These are phyloP conservation scores for Ettlia oleoabundans DNA, from an alignment of 139 green algal genomes.

Conservation along the genomic window DNA sequence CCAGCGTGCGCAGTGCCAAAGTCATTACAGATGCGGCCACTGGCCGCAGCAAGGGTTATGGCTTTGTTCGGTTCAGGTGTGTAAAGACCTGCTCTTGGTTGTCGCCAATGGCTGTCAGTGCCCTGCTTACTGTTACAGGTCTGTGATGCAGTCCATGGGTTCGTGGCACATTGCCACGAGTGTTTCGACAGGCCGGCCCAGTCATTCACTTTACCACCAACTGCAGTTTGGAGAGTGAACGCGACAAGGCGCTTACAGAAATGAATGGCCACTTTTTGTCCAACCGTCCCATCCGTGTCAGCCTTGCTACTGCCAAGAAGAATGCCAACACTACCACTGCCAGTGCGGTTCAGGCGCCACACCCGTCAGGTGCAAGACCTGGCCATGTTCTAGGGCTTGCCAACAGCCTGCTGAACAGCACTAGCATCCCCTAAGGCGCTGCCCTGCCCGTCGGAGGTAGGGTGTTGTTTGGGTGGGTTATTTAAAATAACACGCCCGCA, in stretches of 20 bases:
- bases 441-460: no score
- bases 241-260: slow-evolving; percentile 82
- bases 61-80: slow-evolving; percentile 92
- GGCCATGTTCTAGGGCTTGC: no score
- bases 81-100: neutral
- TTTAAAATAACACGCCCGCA: no score
- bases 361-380: slow-evolving; percentile 39
- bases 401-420: no score
- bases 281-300: slow-evolving; percentile 80
- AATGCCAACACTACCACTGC: slow-evolving; percentile 42
- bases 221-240: slow-evolving; percentile 69
- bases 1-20: slow-evolving; percentile 72
- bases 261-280: slow-evolving; percentile 87
- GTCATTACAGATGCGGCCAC: slow-evolving; percentile 91
- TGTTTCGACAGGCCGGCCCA: no score
- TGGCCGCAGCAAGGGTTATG: slow-evolving; percentile 91
- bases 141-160: neutral
- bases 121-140: neutral
- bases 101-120: neutral
- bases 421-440: no score
- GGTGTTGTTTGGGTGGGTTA: no score
- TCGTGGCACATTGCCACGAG: neutral
- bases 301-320: slow-evolving; percentile 75
- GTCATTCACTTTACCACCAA: no score
- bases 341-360: slow-evolving; percentile 30